Conservation (phyloP, 768 basidiomycete genomes). For the Suillus clintonianus region DNA sequence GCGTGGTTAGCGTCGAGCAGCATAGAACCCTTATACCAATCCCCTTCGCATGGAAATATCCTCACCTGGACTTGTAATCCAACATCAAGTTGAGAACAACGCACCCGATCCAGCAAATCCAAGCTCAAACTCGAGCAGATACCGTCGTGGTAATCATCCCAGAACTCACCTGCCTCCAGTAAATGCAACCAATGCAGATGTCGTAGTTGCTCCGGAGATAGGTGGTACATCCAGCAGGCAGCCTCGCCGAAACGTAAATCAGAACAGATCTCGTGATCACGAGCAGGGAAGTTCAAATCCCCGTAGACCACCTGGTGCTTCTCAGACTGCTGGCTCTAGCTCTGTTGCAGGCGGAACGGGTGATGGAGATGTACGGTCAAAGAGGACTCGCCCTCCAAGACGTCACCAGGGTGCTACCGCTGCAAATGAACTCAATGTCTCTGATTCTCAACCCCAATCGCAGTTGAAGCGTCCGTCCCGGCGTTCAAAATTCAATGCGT, state of each 20-base stretch:
- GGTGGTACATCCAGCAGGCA: not conserved
- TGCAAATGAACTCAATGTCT: too few species aligned
- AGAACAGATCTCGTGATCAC: not conserved
- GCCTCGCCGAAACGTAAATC: not conserved
- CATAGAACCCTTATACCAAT: not conserved
- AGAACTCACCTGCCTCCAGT: not conserved
- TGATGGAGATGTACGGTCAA: not conserved
- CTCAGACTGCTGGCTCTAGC: not conserved
- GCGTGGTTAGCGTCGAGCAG: not conserved
- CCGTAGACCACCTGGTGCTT: not conserved
- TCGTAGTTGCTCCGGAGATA: not conserved
- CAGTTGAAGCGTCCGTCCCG: conserved; percentile 25
- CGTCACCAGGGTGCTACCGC: not conserved
- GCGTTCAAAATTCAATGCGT: conserved; percentile 37
- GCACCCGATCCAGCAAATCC: not conserved
- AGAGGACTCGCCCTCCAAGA: not conserved
- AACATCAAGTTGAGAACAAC: not conserved
- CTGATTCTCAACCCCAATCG: not conserved
- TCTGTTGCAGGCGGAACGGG: not conserved
- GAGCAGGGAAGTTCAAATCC: not conserved
- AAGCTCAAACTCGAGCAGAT: not conserved
- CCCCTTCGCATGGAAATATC: not conserved
- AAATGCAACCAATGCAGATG: not conserved
- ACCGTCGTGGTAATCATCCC: not conserved
- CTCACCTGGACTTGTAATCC: not conserved